Conservation (phyloP, 768 basidiomycete species). For the Boletus rubroflammeus region DNA sequence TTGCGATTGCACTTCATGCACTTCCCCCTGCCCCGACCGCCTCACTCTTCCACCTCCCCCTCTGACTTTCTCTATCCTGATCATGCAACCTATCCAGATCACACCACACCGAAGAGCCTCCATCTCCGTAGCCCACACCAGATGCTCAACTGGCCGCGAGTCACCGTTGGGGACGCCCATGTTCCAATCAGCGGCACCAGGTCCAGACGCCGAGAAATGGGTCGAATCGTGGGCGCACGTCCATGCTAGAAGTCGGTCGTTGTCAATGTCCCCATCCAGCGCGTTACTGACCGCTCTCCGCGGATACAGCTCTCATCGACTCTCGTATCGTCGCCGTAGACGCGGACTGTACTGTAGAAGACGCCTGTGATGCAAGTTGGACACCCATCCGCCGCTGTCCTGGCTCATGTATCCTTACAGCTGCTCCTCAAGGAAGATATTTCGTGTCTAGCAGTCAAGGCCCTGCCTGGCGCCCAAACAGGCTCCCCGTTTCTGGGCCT, state of each 20-base stretch:
- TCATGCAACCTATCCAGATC: slow-evolving; percentile 15
- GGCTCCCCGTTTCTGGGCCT: slow-evolving; percentile 48
- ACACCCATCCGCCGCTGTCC: background rate
- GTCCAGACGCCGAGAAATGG: slow-evolving; percentile 49
- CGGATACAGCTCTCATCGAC: slow-evolving; percentile 60
- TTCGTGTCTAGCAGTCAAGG: slow-evolving; percentile 61
- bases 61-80: background rate
- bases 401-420: slow-evolving; percentile 33
- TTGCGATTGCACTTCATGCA: slow-evolving; percentile 14
- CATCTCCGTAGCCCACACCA: slow-evolving; percentile 12
- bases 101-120: slow-evolving; percentile 20
- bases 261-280: background rate
- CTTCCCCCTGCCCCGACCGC: background rate
- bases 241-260: slow-evolving; percentile 51
- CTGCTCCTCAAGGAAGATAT: slow-evolving; percentile 59
- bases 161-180: slow-evolving; percentile 12
- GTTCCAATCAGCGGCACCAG: slow-evolving; percentile 8
- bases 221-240: slow-evolving; percentile 53
- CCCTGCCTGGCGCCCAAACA: slow-evolving; percentile 21
- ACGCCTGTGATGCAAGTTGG: slow-evolving; percentile 68
- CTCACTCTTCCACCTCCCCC: background rate
- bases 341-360: slow-evolving; percentile 73
- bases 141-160: slow-evolving; percentile 14
- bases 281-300: background rate
- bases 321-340: slow-evolving; percentile 62